phyloP scores from a whole-genome alignment of 306 rosid species.

The Cicer chorassanicum region DNA sequence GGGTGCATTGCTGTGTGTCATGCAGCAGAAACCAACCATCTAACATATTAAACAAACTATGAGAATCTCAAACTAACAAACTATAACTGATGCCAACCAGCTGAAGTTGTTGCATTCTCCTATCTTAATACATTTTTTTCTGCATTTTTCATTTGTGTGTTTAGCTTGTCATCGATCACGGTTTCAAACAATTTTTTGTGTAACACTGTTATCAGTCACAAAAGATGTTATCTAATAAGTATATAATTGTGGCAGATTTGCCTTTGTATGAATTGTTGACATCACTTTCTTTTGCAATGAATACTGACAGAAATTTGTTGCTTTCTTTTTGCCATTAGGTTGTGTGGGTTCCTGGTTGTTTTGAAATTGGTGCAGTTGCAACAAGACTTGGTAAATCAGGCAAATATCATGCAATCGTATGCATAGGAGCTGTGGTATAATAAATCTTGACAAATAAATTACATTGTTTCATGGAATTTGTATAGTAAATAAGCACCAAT shows the following conservation, averaged over 20 bases:
- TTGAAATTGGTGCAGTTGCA: slow-evolving; percentile 86
- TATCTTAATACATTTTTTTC: slow-evolving; percentile 1
- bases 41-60: neutral
- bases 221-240: slow-evolving; percentile 5
- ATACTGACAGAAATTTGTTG: slow-evolving; percentile 38
- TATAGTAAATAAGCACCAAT: slow-evolving; percentile 14
- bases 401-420: slow-evolving; percentile 78
- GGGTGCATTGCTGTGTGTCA: neutral
- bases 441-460: slow-evolving; percentile 24
- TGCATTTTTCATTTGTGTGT: slow-evolving; percentile 2
- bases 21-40: slow-evolving; percentile 26
- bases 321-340: slow-evolving; percentile 59
- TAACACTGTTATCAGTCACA: neutral
- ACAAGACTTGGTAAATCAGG: slow-evolving; percentile 72
- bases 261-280: slow-evolving; percentile 24
- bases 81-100: slow-evolving; percentile 2
- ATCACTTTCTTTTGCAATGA: slow-evolving; percentile 26
- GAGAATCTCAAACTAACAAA: slow-evolving; percentile 21
- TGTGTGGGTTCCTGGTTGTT: slow-evolving; percentile 98
- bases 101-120: slow-evolving; percentile 9
- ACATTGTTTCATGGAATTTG: neutral
- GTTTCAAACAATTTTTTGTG: neutral
- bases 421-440: slow-evolving; percentile 97
- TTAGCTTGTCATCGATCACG: slow-evolving; percentile 11
- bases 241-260: slow-evolving; percentile 21